A percentile compares a stretch with the other conserved stretches of the same genome.
Conservation (phyloP, 305 asterid species). For the Plantago coronopus region DNA sequence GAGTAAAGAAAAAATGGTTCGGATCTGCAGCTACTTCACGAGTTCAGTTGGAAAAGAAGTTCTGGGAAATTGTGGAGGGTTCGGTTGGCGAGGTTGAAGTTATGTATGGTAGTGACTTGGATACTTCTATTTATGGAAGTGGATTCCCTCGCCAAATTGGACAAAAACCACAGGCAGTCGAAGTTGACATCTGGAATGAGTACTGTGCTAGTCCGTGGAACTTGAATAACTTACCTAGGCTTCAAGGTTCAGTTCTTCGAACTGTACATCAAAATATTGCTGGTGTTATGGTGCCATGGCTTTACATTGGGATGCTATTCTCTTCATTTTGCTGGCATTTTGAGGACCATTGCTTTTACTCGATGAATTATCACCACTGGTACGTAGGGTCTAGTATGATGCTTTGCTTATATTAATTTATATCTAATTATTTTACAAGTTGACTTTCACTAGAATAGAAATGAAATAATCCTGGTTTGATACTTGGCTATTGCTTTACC, state of each 20-base stretch:
- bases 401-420: background rate
- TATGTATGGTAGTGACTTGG: conserved; percentile 92
- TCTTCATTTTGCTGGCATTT: conserved; percentile 99
- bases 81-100: conserved; percentile 87
- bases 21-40: conserved; percentile 66
- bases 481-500: too few relatives aligned
- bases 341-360: conserved; percentile 97
- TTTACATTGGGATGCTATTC: conserved; percentile 89
- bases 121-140: conserved; percentile 81
- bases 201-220: conserved; percentile 88
- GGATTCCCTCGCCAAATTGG: conserved; percentile 77
- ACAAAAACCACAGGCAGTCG: conserved; percentile 49
- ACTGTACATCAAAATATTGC: conserved; percentile 87
- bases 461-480: too few relatives aligned
- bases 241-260: conserved; percentile 85
- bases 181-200: conserved; percentile 66
- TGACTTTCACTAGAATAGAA: too few relatives aligned
- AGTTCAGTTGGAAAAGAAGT: conserved; percentile 79
- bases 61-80: conserved; percentile 97
- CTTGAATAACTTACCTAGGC: conserved; percentile 86
- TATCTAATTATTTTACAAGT: too few relatives aligned
- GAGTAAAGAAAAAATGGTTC: conserved; percentile 86
- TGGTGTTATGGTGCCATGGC: conserved; percentile 99
- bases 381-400: conserved; percentile 23
- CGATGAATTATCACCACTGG: conserved; percentile 98